phyloP scores from a whole-genome alignment of 176 grass and related monocot species.

The Bromus sterilis region DNA sequence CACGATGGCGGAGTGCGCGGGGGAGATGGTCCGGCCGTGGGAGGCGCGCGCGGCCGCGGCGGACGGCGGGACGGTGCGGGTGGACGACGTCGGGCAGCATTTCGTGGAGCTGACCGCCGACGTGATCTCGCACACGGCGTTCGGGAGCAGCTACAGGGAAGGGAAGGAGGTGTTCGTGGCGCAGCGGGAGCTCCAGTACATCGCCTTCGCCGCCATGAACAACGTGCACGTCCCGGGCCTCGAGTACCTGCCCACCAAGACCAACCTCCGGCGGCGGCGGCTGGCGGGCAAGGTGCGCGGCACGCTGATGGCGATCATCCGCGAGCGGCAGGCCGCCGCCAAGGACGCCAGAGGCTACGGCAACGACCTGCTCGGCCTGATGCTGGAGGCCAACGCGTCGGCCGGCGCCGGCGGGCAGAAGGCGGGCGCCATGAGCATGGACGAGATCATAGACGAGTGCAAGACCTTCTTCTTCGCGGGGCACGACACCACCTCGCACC shows the following conservation, averaged over 20 bases:
- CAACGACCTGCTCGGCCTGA: conserved; percentile 50
- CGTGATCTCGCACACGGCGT: conserved; percentile 61
- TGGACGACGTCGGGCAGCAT: conserved; percentile 47
- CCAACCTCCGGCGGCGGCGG: conserved; percentile 32
- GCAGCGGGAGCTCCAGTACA: conserved; percentile 46
- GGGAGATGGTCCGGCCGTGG: conserved; percentile 39
- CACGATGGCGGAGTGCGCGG: conserved; percentile 39
- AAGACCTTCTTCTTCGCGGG: conserved; percentile 70
- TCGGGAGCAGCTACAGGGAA: conserved; percentile 50
- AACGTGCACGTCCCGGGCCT: conserved; percentile 8
- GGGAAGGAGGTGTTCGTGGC: conserved; percentile 66
- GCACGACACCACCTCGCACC: conserved; percentile 45
- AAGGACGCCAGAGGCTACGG: conserved; percentile 24
- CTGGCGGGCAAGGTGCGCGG: conserved; percentile 19
- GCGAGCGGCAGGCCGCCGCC: neutral
- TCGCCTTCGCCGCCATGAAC: conserved; percentile 22
- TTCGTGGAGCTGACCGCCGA: conserved; percentile 57
- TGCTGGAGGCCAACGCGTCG: conserved; percentile 35
- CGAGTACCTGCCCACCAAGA: conserved; percentile 27
- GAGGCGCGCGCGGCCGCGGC: neutral
- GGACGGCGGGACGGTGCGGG: neutral
- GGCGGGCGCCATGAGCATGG: conserved; percentile 16
- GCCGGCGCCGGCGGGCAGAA: neutral
- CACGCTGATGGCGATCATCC: conserved; percentile 40
- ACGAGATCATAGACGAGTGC: conserved; percentile 65